phyloP scores from a whole-genome alignment of 441 rosid species.

The Syzygium syzygioides region DNA sequence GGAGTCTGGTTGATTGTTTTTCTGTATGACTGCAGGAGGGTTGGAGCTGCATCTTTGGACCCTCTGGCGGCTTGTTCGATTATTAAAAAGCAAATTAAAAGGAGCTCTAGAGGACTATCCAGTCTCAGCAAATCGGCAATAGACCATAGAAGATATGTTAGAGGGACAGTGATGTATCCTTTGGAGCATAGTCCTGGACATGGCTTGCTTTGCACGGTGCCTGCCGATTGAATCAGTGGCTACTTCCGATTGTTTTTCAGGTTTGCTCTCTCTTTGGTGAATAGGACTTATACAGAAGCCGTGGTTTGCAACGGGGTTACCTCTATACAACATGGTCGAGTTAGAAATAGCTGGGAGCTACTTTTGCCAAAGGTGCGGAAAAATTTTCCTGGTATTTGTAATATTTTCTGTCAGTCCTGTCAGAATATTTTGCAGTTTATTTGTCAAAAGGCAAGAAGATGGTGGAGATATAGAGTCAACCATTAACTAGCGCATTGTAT shows the following conservation, averaged over 20 bases:
- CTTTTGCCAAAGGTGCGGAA: neutral
- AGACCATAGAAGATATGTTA: constrained; percentile 57
- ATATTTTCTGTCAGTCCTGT: neutral
- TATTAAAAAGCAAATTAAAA: constrained; percentile 43
- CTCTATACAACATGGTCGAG: neutral
- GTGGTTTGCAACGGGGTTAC: neutral
- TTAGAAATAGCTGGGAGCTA: neutral
- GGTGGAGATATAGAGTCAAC: neutral
- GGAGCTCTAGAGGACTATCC: constrained; percentile 23
- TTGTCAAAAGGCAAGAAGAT: neutral
- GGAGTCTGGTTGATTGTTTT: neutral
- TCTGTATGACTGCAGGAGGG: constrained; percentile 44
- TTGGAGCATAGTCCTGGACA: constrained; percentile 77
- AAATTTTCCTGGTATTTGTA: neutral
- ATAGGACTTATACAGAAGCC: neutral
- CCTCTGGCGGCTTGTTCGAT: constrained; percentile 59
- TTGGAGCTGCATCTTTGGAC: constrained; percentile 67
- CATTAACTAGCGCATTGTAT: neutral
- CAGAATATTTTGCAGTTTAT: neutral
- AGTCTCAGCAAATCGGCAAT: constrained; percentile 39
- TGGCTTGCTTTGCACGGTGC: constrained; percentile 63
- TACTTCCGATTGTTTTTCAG: neutral
- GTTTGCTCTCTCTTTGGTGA: neutral
- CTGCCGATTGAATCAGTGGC: constrained; percentile 8
- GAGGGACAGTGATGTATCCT: constrained; percentile 66